A percentile compares a stretch with the other conserved stretches of the same genome.
phyloP scores from a whole-genome alignment of 805 yeast species.

The Henningerozyma blattae region DNA sequence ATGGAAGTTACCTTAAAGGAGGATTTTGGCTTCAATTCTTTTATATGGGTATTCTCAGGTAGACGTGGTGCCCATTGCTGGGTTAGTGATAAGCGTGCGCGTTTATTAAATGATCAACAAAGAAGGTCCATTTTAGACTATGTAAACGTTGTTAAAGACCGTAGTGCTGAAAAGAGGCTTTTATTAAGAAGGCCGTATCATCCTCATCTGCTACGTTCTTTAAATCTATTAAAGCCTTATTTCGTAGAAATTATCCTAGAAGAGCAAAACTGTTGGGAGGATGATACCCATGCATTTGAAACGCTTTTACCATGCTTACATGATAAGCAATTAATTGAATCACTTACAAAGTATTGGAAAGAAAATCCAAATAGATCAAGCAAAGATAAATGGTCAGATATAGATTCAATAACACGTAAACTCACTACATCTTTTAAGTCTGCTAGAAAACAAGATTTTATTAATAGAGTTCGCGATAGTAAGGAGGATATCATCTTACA shows the following conservation, averaged over 20 bases:
- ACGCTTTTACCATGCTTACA: slow-evolving; percentile 53
- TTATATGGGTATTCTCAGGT: slow-evolving; percentile 94
- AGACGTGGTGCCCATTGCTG: slow-evolving; percentile 99
- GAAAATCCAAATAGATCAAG: slow-evolving; percentile 39
- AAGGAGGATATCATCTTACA: slow-evolving; percentile 73
- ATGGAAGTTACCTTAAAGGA: slow-evolving; percentile 60
- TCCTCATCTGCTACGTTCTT: slow-evolving; percentile 73
- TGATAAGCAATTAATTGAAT: slow-evolving; percentile 42
- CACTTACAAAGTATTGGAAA: slow-evolving; percentile 50
- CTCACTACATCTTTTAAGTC: slow-evolving; percentile 9
- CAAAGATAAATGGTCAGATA: slow-evolving; percentile 67
- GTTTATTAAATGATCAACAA: slow-evolving; percentile 56
- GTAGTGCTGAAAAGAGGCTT: slow-evolving; percentile 35
- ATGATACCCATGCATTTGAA: slow-evolving; percentile 39
- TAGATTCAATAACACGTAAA: slow-evolving; percentile 26
- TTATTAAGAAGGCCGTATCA: slow-evolving; percentile 70
- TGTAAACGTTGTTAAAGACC: slow-evolving; percentile 57
- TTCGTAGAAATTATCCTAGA: slow-evolving; percentile 56
- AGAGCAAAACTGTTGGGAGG: slow-evolving; percentile 83
- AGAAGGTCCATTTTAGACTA: slow-evolving; percentile 78
- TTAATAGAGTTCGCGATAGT: slow-evolving; percentile 45
- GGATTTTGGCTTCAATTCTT: slow-evolving; percentile 80
- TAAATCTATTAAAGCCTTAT: slow-evolving; percentile 48
- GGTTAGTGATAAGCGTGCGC: slow-evolving; percentile 81
- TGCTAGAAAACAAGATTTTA: slow-evolving; percentile 22